phyloP scores from a whole-genome alignment of 1,284 basidiomycete genomes.

The Ganoderma lucidum region DNA sequence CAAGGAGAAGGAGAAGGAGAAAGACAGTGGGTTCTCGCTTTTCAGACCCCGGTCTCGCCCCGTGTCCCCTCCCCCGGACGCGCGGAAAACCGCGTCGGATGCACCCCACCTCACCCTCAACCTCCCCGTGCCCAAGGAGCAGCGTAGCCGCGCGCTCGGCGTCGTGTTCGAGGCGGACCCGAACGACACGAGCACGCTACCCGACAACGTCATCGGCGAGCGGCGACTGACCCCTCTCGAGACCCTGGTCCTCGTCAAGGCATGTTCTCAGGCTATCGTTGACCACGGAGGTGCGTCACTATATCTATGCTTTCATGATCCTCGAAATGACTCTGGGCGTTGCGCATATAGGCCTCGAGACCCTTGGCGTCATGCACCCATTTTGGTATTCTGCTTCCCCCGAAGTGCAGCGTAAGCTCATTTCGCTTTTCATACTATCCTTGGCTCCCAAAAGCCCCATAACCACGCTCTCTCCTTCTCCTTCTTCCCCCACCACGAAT shows the following conservation, averaged over 20 bases:
- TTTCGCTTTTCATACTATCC: conserved; percentile 75
- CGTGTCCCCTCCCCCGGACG: conserved; percentile 40
- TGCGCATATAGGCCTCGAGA: conserved; percentile 63
- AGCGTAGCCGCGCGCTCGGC: conserved; percentile 55
- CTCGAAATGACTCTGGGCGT: background rate
- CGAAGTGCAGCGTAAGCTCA: conserved; percentile 69
- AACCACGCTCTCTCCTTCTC: conserved; percentile 57
- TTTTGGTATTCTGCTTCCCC: conserved; percentile 81
- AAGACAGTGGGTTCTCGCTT: conserved; percentile 49
- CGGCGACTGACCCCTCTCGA: conserved; percentile 66
- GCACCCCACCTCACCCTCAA: conserved; percentile 67
- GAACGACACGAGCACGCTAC: conserved; percentile 48
- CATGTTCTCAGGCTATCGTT: conserved; percentile 68
- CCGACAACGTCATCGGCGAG: conserved; percentile 61
- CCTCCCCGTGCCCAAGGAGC: conserved; percentile 60
- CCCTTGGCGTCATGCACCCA: conserved; percentile 81
- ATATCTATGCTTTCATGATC: background rate
- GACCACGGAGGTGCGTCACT: conserved; percentile 57
- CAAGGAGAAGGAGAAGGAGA: conserved; percentile 51
- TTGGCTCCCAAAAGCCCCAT: conserved; percentile 54
- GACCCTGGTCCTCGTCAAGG: conserved; percentile 65
- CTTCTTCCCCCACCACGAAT: conserved; percentile 51
- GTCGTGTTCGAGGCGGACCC: conserved; percentile 68
- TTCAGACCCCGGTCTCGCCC: conserved; percentile 59
- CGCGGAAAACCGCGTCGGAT: conserved; percentile 39